Percentiles rank a stretch among this genome's conserved stretches.
Evolutionary conservation across 805 yeast species (phyloP).

Genomic region (Myxozyma geophila): DNA sequence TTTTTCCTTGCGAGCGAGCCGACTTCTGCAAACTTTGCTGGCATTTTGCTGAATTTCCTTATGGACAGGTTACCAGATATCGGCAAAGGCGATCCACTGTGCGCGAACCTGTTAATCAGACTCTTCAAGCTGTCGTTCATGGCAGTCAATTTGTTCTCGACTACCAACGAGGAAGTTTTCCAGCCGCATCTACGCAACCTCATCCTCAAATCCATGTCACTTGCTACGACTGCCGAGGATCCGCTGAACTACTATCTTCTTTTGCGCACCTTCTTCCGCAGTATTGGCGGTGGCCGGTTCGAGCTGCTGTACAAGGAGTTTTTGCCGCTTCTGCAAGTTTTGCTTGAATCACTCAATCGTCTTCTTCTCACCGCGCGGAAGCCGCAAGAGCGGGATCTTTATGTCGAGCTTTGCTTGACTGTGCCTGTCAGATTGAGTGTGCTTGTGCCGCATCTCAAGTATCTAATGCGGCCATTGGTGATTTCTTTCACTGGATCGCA

Average conservation of each 20-base stretch:
- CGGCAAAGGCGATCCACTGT: slow-evolving; percentile 77
- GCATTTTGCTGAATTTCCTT: slow-evolving; percentile 76
- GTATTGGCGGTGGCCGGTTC: slow-evolving; percentile 96
- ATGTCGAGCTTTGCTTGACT: slow-evolving; percentile 91
- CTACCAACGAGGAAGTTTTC: slow-evolving; percentile 80
- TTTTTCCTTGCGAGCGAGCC: slow-evolving; percentile 91
- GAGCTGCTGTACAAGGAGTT: slow-evolving; percentile 92
- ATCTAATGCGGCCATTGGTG: slow-evolving; percentile 88
- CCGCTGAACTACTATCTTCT: slow-evolving; percentile 89
- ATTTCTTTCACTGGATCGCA: slow-evolving; percentile 87
- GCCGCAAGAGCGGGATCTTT: slow-evolving; percentile 89
- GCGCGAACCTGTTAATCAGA: slow-evolving; percentile 79
- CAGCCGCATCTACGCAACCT: slow-evolving; percentile 85
- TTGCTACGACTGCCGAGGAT: slow-evolving; percentile 83
- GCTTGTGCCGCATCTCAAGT: slow-evolving; percentile 87
- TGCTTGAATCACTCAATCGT: slow-evolving; percentile 82
- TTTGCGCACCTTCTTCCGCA: slow-evolving; percentile 85
- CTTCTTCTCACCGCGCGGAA: slow-evolving; percentile 80
- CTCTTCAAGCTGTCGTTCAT: slow-evolving; percentile 90
- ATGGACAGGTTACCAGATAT: slow-evolving; percentile 72
- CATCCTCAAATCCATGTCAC: slow-evolving; percentile 76
- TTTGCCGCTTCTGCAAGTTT: slow-evolving; percentile 83
- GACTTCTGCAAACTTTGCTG: slow-evolving; percentile 91
- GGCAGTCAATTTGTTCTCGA: slow-evolving; percentile 91
- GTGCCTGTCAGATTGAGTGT: slow-evolving; percentile 95